Evolutionary conservation across 179 eudicot species (phyloP).

Genomic region (Beta lomatogona): DNA sequence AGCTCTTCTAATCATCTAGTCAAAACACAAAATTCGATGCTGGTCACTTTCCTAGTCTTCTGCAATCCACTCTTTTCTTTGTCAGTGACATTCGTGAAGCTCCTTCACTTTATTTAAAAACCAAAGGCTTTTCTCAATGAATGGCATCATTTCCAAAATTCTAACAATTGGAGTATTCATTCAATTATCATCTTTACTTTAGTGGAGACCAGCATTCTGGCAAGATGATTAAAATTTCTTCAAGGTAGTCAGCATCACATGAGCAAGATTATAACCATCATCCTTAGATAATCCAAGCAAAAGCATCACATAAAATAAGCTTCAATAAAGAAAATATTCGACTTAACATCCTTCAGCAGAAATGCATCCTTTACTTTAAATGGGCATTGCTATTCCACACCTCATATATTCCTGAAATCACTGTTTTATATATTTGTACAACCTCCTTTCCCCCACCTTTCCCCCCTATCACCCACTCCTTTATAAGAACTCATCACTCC

Average conservation of each 20-base stretch:
- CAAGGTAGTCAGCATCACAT: not conserved
- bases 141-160: not conserved
- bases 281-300: not conserved
- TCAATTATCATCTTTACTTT: not conserved
- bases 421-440: no score
- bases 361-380: no score
- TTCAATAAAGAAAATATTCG: no score
- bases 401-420: no score
- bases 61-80: not conserved
- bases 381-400: no score
- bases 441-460: no score
- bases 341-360: not conserved
- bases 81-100: not conserved
- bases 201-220: not conserved
- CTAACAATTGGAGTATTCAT: not conserved
- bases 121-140: not conserved
- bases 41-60: not conserved
- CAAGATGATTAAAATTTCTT: not conserved
- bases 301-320: not conserved
- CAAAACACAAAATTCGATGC: not conserved
- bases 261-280: not conserved
- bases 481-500: no score
- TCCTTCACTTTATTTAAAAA: not conserved
- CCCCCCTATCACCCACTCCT: no score
- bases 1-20: not conserved